A percentile compares a stretch with the other conserved stretches of the same genome.
Conservation (phyloP, 2,329 filamentous ascomycete genomes). For the Alternaria metachromatica region DNA sequence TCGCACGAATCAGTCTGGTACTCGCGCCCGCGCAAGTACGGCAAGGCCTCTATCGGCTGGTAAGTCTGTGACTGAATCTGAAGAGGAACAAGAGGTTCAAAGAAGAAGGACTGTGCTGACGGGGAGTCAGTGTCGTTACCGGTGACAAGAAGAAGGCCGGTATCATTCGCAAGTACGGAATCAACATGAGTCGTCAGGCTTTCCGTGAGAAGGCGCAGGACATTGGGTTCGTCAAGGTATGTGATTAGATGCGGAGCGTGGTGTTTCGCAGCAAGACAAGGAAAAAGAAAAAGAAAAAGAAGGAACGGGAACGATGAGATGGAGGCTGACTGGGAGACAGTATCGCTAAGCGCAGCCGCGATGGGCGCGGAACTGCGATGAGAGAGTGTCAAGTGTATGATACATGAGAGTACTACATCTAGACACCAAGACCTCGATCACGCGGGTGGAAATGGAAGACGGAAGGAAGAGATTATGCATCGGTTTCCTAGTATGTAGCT, state of each 20-base stretch:
- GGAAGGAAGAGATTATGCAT: not conserved
- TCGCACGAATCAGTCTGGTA: conserved; percentile 74
- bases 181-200: conserved; percentile 77
- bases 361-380: not conserved
- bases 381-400: not conserved
- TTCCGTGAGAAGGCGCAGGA: conserved; percentile 71
- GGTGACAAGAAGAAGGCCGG: conserved; percentile 64
- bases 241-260: not conserved
- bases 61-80: conserved; percentile 53
- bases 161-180: conserved; percentile 99
- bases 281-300: not conserved
- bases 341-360: not conserved
- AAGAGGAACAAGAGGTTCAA: not conserved
- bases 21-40: conserved; percentile 93
- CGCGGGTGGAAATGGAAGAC: not conserved
- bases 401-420: not conserved
- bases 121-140: conserved; percentile 28
- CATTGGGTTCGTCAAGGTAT: conserved; percentile 71
- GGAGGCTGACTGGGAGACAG: not conserved
- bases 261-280: not conserved
- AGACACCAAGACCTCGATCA: not conserved
- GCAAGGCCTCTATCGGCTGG: conserved; percentile 92
- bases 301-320: not conserved
- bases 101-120: not conserved
- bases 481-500: not conserved